These are phyloP conservation scores for Ramaria sp. DNA, from an alignment of 768 basidiomycete genomes.

Conservation along the genomic window DNA sequence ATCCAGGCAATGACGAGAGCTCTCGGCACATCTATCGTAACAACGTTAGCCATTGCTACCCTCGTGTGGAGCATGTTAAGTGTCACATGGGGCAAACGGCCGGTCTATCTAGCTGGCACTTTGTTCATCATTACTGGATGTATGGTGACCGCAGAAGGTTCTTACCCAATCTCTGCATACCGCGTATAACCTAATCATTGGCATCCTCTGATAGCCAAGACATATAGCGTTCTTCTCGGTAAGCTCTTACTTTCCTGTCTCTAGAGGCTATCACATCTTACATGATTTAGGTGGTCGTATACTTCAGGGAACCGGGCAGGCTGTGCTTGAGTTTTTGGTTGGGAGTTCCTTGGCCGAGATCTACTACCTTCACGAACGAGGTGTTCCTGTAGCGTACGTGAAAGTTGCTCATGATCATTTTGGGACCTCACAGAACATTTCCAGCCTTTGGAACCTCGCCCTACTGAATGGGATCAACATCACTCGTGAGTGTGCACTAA, in stretches of 20 bases:
- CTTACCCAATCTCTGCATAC: too few relatives aligned
- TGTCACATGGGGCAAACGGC: constrained; percentile 4
- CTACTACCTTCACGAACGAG: constrained; percentile 6
- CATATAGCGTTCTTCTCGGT: neutral
- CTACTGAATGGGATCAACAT: constrained; percentile 13
- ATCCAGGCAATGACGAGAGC: constrained; percentile 8
- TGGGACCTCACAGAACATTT: too few relatives aligned
- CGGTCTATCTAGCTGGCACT: constrained; percentile 1
- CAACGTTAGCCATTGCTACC: constrained; percentile 8
- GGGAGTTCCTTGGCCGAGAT: constrained; percentile 6
- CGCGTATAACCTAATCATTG: neutral
- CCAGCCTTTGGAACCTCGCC: constrained; percentile 11
- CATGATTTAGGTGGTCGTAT: neutral
- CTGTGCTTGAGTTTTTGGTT: constrained; percentile 4
- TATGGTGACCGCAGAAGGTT: too few relatives aligned
- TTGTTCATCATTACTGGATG: neutral
- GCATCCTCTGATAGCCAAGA: neutral
- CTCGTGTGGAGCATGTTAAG: neutral
- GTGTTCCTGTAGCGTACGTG: neutral
- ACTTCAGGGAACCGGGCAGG: constrained; percentile 4
- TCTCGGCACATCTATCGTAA: constrained; percentile 9
- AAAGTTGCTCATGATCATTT: neutral
- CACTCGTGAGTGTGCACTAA: neutral
- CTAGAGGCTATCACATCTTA: too few relatives aligned
- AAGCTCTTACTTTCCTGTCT: neutral